Base-by-base conservation (phyloP, 2,329 filamentous ascomycete genomes). In the Fusarium globosum region DNA sequence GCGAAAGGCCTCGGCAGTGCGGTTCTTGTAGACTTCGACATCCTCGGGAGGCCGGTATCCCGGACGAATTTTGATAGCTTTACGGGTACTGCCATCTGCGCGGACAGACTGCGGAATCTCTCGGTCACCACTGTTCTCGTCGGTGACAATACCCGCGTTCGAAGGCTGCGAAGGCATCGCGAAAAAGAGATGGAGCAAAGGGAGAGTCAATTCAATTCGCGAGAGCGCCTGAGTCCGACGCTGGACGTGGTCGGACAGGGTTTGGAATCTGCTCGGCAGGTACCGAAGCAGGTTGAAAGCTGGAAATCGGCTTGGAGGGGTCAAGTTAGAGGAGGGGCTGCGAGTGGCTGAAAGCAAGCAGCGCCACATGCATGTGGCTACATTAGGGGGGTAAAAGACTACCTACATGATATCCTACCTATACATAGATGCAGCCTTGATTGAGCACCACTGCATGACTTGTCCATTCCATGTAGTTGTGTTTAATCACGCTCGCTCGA, bases 1-100 rank as follows among this genome's bases (percentile, higher is more conserved):
- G 80, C 94, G 94, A 85, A 93, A 97, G 56, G 90, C 91, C 81
- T 96, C 93, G 56, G 95, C 95, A 3, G 92, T 95, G 65, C 94
- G 92, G 83, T 97, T 98, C 85, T 95, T 97, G 88, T 99, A 99
- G 51, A 97, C 87, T 80, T 98, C 95, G 72, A 98, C 92, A 83
- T 99, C 96, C 84, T 99, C 96, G 2, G 95, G 94, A 4, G 96
- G 97, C 39, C 92, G 91, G 83, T 98, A 99, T 61, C 96, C 97
- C 1, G 96, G 96, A 36, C 94, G 91, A 69, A 99, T 94, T 79
- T 94, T 94, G 80, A 98, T 98, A 79, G 97, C 96, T 80, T 94
- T 97, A 64, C 96, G 91, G n/a, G 94, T 94, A 57, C 93, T 94
- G 65, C 96, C 96, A 80, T 99, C 96, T 30, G 96, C 85, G 61